Conservation (phyloP, 1,139 yeast genomes). For the Yamadazyma triangularis region DNA sequence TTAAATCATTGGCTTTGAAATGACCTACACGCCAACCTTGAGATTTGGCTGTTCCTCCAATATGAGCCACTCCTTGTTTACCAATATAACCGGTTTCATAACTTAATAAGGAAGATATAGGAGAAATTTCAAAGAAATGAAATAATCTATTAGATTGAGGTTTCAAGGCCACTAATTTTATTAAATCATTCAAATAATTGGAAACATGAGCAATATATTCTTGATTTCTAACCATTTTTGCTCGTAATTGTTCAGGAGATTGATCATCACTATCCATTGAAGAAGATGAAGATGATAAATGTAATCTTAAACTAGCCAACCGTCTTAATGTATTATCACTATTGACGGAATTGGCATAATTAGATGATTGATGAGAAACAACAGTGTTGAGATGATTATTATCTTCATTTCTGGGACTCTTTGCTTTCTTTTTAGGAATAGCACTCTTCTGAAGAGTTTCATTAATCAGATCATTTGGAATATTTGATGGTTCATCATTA, state of each 20-base stretch:
- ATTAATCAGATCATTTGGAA: not conserved
- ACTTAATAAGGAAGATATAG: slow-evolving; percentile 77
- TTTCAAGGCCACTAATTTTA: slow-evolving; percentile 56
- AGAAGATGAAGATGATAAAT: slow-evolving; percentile 25
- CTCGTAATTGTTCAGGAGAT: slow-evolving; percentile 27
- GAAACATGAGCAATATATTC: slow-evolving; percentile 45
- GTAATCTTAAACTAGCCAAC: slow-evolving; percentile 27
- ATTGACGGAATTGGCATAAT: slow-evolving; percentile 9
- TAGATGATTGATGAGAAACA: not conserved
- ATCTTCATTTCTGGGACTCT: not conserved
- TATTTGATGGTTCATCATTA: not conserved
- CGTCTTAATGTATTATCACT: slow-evolving; percentile 9
- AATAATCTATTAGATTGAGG: slow-evolving; percentile 82
- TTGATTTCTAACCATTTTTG: slow-evolving; percentile 25
- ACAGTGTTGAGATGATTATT: not conserved
- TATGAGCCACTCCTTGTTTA: slow-evolving; percentile 80
- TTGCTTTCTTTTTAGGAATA: too few species aligned
- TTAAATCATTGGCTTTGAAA: slow-evolving; percentile 71
- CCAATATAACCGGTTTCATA: slow-evolving; percentile 82
- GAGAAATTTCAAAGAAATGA: slow-evolving; percentile 85
- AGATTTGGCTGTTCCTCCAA: slow-evolving; percentile 76
- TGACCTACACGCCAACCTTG: slow-evolving; percentile 98
- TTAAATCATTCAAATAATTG: slow-evolving; percentile 59
- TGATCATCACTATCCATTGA: slow-evolving; percentile 16
- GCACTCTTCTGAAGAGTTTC: not conserved